Evolutionary conservation across 2,329 filamentous ascomycete genomes (phyloP).

Genomic region (Pseudocercospora vitis): DNA sequence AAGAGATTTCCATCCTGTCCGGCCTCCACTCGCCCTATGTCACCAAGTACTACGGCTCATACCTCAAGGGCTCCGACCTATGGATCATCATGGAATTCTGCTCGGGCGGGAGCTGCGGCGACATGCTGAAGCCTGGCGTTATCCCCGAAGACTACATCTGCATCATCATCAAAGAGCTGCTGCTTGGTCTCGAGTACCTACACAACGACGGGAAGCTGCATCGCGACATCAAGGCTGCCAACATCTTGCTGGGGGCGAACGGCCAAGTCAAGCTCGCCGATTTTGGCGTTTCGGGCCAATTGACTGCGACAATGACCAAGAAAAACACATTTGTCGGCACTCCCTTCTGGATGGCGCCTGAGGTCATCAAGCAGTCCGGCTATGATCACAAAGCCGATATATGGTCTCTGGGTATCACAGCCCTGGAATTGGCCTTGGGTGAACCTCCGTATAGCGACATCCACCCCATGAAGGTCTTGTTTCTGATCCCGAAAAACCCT

Average conservation of each 20-base stretch:
- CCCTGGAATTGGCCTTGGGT: conserved; percentile 84
- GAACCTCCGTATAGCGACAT: conserved; percentile 95
- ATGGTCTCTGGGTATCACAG: conserved; percentile 94
- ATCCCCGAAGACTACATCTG: conserved; percentile 96
- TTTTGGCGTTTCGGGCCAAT: conserved; percentile 93
- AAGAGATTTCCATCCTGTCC: conserved; percentile 95
- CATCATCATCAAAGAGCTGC: conserved; percentile 86
- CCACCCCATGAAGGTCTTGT: conserved; percentile 97
- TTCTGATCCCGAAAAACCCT: conserved; percentile 92
- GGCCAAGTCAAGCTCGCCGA: conserved; percentile 97
- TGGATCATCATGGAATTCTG: conserved; percentile 99
- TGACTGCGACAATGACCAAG: conserved; percentile 98
- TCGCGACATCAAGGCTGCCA: conserved; percentile 97
- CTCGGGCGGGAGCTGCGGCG: conserved; percentile 91
- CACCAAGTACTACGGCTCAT: conserved; percentile 96
- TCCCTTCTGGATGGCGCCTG: conserved; percentile 98
- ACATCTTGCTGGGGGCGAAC: conserved; percentile 82
- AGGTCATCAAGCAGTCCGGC: conserved; percentile 97
- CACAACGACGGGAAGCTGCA: conserved; percentile 96
- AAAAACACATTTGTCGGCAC: conserved; percentile 99
- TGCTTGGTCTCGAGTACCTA: conserved; percentile 87
- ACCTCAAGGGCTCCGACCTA: conserved; percentile 89
- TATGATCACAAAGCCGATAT: conserved; percentile 98
- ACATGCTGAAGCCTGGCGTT: conserved; percentile 88
- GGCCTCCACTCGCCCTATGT: conserved; percentile 95